Evolutionary conservation across 164 flowering plant genomes (phyloP).

Genomic region (Hamamelis virginiana): DNA sequence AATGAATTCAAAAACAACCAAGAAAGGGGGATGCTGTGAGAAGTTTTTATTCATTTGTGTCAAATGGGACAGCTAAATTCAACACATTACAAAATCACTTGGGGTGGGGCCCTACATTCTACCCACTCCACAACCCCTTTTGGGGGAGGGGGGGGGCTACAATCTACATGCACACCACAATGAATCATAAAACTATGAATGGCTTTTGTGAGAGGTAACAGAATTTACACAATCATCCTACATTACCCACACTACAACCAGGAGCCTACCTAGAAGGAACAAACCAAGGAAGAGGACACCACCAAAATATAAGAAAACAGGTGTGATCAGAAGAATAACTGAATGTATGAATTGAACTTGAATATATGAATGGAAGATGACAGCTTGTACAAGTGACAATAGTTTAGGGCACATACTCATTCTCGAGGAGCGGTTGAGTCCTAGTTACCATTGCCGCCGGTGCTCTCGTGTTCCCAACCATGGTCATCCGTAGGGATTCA

Average conservation of each 20-base stretch:
- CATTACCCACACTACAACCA: constrained; percentile 30
- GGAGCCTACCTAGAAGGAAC: constrained; percentile 15
- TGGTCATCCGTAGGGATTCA: constrained; percentile 53
- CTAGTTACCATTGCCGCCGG: constrained; percentile 55
- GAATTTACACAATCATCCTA: constrained; percentile 42
- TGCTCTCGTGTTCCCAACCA: constrained; percentile 48
- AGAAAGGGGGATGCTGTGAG: not conserved
- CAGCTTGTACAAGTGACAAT: constrained; percentile 17
- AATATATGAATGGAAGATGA: constrained; percentile 19
- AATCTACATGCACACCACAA: constrained; percentile 34
- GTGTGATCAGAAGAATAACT: constrained; percentile 28
- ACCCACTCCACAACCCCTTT: no score
- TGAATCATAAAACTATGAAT: constrained; percentile 30
- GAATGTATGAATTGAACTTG: constrained; percentile 30
- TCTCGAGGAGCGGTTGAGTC: constrained; percentile 55
- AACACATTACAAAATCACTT: constrained; percentile 23
- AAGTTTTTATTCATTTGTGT: constrained; percentile 27
- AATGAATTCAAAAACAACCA: not conserved
- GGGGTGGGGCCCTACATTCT: no score
- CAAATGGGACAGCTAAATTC: constrained; percentile 26
- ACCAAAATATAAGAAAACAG: constrained; percentile 19
- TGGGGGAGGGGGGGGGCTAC: no score
- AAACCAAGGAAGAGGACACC: constrained; percentile 14
- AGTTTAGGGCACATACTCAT: constrained; percentile 53
- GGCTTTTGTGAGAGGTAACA: constrained; percentile 23